Base-by-base conservation (phyloP, 768 basidiomycete genomes). In the Leccinum rimulosum region DNA sequence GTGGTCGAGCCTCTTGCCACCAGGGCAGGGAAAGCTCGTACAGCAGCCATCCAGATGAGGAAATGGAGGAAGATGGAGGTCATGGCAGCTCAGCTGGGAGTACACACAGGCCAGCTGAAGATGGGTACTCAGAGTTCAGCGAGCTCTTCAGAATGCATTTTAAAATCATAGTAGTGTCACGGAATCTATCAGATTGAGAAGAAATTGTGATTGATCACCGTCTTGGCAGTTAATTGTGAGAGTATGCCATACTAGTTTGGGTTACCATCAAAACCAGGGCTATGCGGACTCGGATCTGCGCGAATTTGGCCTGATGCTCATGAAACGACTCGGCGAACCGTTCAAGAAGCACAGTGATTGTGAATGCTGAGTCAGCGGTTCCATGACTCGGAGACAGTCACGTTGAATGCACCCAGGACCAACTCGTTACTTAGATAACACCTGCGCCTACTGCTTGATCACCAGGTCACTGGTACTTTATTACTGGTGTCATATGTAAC, bases 1-100 rank as follows among this genome's bases (percentile, higher is more conserved):
- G 1, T 65, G 4, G 43, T 64, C 15, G 31, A 27, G 49, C 33
- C 31, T 31, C 50, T 61, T 76, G 74, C n/a, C 73, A 58, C 53
- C 14, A 73, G 67, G 8, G 65, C 19, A 28, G 74, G 70, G 9
- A 54, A 59, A 15, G 62, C 60, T 30, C 54, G 56, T 11, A 50
- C 58, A 36, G 54, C 36, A 15, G 58, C 38, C 2, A 51, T n/a
- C 35, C 53, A 43, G 11, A 68, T n/a, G 31, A 69, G 61, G 14
- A 19, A 17, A 51, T 50, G 30, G 14, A 47, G 2, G n/a, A 64
- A 14, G 38, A 60, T 7, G 14, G 55, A 53, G n/a, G 30, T 11
- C 64, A 68, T 51, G 19, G 50, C n/a, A 17, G 31, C 30, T 51
- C 31, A 19, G 19, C 50, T 31, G 50, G 50, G 19, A 31, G 50